Percentiles rank a stretch among this genome's conserved stretches.
These are phyloP conservation scores for Schoenoplectus triqueter DNA, from an alignment of 202 grass and related monocot species.

Conservation along the genomic window DNA sequence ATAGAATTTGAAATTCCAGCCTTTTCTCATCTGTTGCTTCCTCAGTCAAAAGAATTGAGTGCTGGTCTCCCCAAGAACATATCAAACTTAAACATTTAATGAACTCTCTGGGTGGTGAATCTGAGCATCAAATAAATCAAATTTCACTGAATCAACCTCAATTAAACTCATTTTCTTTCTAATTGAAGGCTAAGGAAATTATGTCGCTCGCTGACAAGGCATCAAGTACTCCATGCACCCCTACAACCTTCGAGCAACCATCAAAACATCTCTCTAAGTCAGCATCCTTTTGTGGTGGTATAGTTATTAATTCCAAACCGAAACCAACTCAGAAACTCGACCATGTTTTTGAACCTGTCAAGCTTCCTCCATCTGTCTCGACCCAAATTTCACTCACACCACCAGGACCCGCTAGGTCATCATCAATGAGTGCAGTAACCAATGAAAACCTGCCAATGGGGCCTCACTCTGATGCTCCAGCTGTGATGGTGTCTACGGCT, in stretches of 20 bases:
- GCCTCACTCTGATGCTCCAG: slow-evolving; percentile 4
- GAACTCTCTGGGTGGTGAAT: neutral
- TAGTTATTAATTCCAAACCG: neutral
- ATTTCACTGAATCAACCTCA: slow-evolving; percentile 27
- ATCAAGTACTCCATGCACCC: slow-evolving; percentile 10
- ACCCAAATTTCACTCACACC: slow-evolving; percentile 31
- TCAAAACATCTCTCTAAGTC: slow-evolving; percentile 13
- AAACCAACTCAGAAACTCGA: slow-evolving; percentile 31
- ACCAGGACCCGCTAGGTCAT: neutral
- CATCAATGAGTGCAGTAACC: slow-evolving; percentile 21
- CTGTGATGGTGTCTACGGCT: slow-evolving; percentile 16
- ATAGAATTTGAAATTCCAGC: neutral
- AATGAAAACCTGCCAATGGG: slow-evolving; percentile 11
- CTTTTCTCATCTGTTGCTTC: neutral
- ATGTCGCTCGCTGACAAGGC: slow-evolving; percentile 36
- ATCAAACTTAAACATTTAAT: slow-evolving; percentile 1
- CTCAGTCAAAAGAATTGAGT: neutral
- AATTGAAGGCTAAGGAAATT: slow-evolving; percentile 39
- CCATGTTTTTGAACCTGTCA: slow-evolving; percentile 10
- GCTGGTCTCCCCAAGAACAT: neutral
- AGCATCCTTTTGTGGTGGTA: slow-evolving; percentile 30
- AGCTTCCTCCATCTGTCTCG: slow-evolving; percentile 27
- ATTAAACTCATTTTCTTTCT: neutral
- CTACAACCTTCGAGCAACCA: slow-evolving; percentile 25
- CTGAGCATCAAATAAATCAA: neutral